Percentiles rank a stretch among this genome's conserved stretches.
Evolutionary conservation across 306 rosid species (phyloP).

Genomic region (Astragalus membranaceus): DNA sequence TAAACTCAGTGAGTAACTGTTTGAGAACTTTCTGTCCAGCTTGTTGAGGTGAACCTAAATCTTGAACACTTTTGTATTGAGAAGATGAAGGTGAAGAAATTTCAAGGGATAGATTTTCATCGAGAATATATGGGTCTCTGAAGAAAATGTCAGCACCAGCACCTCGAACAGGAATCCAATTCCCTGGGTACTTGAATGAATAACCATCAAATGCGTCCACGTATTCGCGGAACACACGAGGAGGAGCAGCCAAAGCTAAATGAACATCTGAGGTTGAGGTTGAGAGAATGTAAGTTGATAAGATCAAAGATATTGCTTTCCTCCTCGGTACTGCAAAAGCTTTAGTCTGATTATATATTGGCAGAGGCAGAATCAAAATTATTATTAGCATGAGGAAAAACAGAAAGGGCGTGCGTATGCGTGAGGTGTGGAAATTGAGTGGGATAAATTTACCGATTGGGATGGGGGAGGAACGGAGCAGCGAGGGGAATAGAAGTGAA

Average conservation of each 20-base stretch:
- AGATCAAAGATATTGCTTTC: conserved; percentile 66
- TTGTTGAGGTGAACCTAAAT: conserved; percentile 72
- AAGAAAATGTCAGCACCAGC: conserved; percentile 95
- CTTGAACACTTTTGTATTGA: conserved; percentile 67
- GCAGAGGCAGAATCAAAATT: conserved; percentile 27
- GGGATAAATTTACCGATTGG: conserved; percentile 8
- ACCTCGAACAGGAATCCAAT: conserved; percentile 90
- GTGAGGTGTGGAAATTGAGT: background rate
- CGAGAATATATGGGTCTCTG: conserved; percentile 92
- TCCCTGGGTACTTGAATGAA: conserved; percentile 68
- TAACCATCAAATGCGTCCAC: conserved; percentile 87
- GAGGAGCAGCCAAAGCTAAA: conserved; percentile 42
- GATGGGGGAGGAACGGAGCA: conserved; percentile 6
- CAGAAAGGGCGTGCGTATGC: no score
- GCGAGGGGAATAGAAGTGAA: conserved; percentile 4
- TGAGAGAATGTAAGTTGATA: conserved; percentile 49
- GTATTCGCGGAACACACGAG: conserved; percentile 56
- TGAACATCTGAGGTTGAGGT: conserved; percentile 17
- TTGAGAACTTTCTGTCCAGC: conserved; percentile 76
- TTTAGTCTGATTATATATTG: conserved; percentile 82
- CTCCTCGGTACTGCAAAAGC: conserved; percentile 90
- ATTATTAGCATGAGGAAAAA: no score
- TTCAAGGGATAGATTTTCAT: conserved; percentile 75
- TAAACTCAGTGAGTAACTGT: conserved; percentile 86
- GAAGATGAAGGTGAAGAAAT: conserved; percentile 93